phyloP scores from a whole-genome alignment of 2,329 filamentous ascomycete genomes.

The Fusarium odoratissimum region DNA sequence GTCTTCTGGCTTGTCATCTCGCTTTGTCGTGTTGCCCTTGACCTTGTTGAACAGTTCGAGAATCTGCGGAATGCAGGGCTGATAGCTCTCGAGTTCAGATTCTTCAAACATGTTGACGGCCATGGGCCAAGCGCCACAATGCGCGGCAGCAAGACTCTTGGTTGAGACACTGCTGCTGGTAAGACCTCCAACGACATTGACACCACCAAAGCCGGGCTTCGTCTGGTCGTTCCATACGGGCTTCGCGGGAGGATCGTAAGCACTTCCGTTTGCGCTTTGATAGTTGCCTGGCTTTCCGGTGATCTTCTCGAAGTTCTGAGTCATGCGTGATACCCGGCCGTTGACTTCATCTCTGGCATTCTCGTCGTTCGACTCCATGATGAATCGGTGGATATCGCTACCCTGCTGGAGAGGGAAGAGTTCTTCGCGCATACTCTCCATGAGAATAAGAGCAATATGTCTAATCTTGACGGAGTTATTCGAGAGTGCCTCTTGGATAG shows the following conservation, averaged over 20 bases:
- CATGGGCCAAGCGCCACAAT: conserved; percentile 56
- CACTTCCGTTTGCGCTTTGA: conserved; percentile 35
- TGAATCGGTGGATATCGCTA: conserved; percentile 51
- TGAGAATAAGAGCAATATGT: conserved; percentile 56
- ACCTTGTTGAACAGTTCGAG: conserved; percentile 49
- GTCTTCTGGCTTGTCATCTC: not conserved
- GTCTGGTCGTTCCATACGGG: conserved; percentile 37
- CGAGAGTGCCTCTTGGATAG: conserved; percentile 41
- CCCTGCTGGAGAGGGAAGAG: conserved; percentile 58
- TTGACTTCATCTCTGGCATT: conserved; percentile 47
- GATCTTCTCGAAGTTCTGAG: conserved; percentile 40
- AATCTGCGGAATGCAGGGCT: conserved; percentile 57
- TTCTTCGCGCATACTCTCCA: conserved; percentile 59
- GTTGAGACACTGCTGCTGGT: conserved; percentile 57
- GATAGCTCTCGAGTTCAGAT: conserved; percentile 55
- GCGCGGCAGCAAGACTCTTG: conserved; percentile 55
- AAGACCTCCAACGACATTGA: conserved; percentile 54
- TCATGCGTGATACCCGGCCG: conserved; percentile 44
- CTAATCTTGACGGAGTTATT: conserved; percentile 52
- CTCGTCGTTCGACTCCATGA: conserved; percentile 48
- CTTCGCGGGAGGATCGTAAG: conserved; percentile 41
- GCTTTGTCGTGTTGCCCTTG: conserved; percentile 19
- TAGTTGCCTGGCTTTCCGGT: conserved; percentile 39
- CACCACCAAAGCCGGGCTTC: conserved; percentile 50
- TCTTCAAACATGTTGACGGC: conserved; percentile 57